Base-by-base conservation (phyloP, 805 yeast genomes). In the Kodamaea laetipori region DNA sequence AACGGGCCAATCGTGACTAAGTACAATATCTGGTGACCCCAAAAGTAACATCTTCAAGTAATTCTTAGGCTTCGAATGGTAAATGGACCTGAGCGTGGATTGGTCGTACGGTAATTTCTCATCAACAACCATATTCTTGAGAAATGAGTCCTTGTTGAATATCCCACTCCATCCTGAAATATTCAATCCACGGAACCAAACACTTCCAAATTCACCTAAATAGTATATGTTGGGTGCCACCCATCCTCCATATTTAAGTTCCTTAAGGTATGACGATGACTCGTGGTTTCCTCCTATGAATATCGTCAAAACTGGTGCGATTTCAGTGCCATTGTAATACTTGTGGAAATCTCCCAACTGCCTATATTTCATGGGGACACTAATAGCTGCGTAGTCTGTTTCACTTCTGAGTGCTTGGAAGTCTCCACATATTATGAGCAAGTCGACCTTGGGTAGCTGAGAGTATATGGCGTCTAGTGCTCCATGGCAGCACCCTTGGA, bases 211-310 rank as follows among this genome's bases (percentile, higher is more conserved):
- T 33, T 80, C 78, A 0, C 99, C 99, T 53, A 94, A 57, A 58
- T 81, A 94, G 62, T 84, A 94, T 10, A 94, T 87, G 49, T 84
- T 82, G 1, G 89, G 87, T 1, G 96, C 95, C 1, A 86, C 90
- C 87, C 92, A 94, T 0, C 99, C 99, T 9, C 99, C 99, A 59
- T 74, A 77, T 46, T 78, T 79, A 45, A 90, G 64, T 52, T 86
- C 89, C 47, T 77, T 69, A 49, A 94, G 58, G 58, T 86, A 87
- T 46, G 82, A 80, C 45, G 95, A 86, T 3, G 94, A 82, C 58
- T 94, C 99, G 57, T 94, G 99, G 63, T 94, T 94, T 0, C 99
- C 99, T 2, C 99, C 98, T 32, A 94, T 80, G 52, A 92, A 85
- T 0, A 94, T 52, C 0, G 98, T 92, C 24, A 81, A 63, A 1